These are phyloP conservation scores for Tarenaya hassleriana DNA, from an alignment of 345 rosid genomes.

Conservation along the genomic window DNA sequence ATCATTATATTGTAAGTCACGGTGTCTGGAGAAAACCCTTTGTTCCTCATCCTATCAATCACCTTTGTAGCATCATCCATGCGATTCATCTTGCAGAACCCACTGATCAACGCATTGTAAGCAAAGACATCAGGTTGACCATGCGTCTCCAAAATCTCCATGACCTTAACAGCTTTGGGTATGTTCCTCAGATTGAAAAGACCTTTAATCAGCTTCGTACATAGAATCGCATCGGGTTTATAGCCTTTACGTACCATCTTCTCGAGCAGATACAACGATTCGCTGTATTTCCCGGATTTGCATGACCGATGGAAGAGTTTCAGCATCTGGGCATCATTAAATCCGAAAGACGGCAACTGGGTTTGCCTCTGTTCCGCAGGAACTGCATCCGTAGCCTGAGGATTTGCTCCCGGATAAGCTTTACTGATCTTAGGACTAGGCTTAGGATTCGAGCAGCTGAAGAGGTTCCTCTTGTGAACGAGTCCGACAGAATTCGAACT, in stretches of 20 bases:
- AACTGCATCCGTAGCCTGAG: background rate
- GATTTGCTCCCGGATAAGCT: too few relatives aligned
- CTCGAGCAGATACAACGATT: slow-evolving; percentile 70
- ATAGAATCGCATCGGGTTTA: slow-evolving; percentile 59
- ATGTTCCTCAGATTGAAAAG: slow-evolving; percentile 47
- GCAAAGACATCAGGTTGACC: slow-evolving; percentile 75
- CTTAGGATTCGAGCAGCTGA: too few relatives aligned
- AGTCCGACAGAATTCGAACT: too few relatives aligned
- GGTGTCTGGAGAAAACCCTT: slow-evolving; percentile 62
- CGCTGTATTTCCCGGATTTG: slow-evolving; percentile 50
- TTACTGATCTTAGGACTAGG: too few relatives aligned
- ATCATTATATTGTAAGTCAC: slow-evolving; percentile 81
- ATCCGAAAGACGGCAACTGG: slow-evolving; percentile 46
- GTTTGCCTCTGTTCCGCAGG: slow-evolving; percentile 37
- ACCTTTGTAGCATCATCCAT: slow-evolving; percentile 52
- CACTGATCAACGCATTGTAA: slow-evolving; percentile 75
- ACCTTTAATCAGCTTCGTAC: slow-evolving; percentile 79
- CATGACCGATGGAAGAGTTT: slow-evolving; percentile 54
- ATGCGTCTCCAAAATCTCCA: slow-evolving; percentile 64
- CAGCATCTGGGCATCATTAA: slow-evolving; percentile 49
- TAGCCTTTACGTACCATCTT: slow-evolving; percentile 51
- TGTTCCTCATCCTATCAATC: slow-evolving; percentile 61
- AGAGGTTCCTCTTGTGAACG: too few relatives aligned
- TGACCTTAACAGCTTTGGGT: slow-evolving; percentile 56
- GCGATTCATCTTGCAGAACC: slow-evolving; percentile 68